A percentile compares a stretch with the other conserved stretches of the same genome.
Conservation (phyloP, 805 yeast species). For the Blastobotrys parvus region DNA sequence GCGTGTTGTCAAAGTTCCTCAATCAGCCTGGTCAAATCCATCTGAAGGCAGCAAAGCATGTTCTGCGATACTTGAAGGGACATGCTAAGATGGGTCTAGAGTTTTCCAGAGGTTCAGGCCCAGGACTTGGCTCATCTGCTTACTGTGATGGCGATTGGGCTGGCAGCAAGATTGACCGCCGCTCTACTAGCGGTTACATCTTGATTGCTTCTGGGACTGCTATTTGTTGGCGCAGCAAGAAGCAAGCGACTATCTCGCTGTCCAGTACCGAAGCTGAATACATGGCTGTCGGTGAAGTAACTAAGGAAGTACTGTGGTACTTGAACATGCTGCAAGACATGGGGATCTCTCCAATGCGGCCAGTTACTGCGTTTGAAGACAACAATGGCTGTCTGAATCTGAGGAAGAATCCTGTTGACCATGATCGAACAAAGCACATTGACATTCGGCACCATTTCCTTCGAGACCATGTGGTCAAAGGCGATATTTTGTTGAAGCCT, state of each 20-base stretch:
- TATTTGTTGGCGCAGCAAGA: background rate
- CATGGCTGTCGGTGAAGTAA: background rate
- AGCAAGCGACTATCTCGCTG: background rate
- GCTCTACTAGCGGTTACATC: background rate
- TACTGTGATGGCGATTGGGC: background rate
- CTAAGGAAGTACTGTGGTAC: background rate
- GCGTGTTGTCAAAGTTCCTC: no score
- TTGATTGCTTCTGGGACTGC: background rate
- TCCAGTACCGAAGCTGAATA: conserved; percentile 1
- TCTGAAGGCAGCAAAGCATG: no score
- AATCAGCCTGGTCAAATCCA: no score
- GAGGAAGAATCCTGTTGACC: background rate
- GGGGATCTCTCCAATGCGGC: background rate
- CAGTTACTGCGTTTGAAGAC: background rate
- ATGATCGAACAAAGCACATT: background rate
- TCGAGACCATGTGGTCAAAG: background rate
- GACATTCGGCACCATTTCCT: background rate
- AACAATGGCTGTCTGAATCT: background rate
- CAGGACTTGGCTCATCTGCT: background rate
- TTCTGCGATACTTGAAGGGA: no score
- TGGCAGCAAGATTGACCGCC: background rate
- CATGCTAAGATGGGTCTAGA: no score
- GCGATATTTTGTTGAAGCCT: no score
- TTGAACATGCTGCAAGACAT: background rate
- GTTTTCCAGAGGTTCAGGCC: background rate